Evolutionary conservation across 495 filamentous ascomycete species (phyloP).

Genomic region (Glonium stellatum): DNA sequence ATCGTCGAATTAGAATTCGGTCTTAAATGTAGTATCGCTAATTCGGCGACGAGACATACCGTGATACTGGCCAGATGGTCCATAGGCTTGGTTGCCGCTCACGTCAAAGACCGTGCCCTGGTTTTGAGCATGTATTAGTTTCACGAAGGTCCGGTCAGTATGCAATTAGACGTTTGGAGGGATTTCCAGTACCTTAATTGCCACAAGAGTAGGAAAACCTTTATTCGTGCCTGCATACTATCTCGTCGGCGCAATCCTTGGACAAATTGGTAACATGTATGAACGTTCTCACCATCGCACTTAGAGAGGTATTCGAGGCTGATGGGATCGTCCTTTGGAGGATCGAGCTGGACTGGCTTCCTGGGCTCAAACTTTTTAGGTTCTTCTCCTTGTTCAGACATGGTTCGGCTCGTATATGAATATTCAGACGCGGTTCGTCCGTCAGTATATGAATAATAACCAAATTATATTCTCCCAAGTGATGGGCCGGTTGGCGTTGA

Average conservation of each 20-base stretch:
- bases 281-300: constrained; percentile 61
- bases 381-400: constrained; percentile 32
- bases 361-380: constrained; percentile 73
- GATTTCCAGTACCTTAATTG: constrained; percentile 59
- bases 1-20: constrained; percentile 4
- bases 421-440: constrained; percentile 18
- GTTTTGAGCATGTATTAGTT: constrained; percentile 10
- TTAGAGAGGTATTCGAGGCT: constrained; percentile 64
- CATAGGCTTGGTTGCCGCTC: constrained; percentile 74
- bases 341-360: constrained; percentile 67
- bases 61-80: constrained; percentile 73
- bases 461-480: neutral
- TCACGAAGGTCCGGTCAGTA: neutral
- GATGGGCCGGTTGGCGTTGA: too few species aligned
- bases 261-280: constrained; percentile 3
- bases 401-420: constrained; percentile 14
- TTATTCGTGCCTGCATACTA: constrained; percentile 47
- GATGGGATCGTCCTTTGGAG: constrained; percentile 85
- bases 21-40: neutral
- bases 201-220: constrained; percentile 73
- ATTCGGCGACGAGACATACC: constrained; percentile 46
- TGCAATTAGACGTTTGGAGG: neutral
- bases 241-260: constrained; percentile 2
- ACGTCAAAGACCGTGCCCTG: constrained; percentile 92
- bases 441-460: neutral